Percentiles rank a stretch among this genome's conserved stretches.
These are phyloP conservation scores for Parascedosporium putredinis DNA, from an alignment of 2,329 filamentous ascomycete genomes.

Conservation along the genomic window DNA sequence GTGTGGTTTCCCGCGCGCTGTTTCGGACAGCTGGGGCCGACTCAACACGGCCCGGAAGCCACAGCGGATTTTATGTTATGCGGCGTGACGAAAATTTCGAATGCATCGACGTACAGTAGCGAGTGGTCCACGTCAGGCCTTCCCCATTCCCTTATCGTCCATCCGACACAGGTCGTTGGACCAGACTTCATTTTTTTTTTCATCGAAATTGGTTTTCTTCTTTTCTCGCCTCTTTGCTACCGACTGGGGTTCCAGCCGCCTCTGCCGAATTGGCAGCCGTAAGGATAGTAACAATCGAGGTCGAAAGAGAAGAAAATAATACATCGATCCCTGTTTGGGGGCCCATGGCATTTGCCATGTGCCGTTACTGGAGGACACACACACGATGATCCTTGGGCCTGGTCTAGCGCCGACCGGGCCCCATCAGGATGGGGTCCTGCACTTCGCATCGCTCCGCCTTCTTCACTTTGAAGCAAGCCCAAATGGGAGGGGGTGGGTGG, in stretches of 20 bases:
- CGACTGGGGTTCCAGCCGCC: neutral
- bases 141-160: neutral
- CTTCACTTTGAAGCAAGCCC: no score
- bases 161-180: neutral
- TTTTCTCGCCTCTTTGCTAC: neutral
- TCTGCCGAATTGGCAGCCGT: neutral
- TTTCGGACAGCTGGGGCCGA: neutral
- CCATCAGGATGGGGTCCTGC: neutral
- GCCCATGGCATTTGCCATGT: neutral
- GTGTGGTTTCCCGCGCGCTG: neutral
- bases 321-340: neutral
- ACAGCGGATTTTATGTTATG: neutral
- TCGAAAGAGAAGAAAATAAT: neutral
- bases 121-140: neutral
- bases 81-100: neutral
- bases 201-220: neutral
- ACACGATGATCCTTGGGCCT: neutral
- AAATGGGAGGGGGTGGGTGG: no score
- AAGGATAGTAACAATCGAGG: neutral
- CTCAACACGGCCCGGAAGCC: neutral
- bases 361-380: neutral
- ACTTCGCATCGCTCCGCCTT: no score
- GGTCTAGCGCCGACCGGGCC: neutral
- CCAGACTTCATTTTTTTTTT: neutral
- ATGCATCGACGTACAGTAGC: neutral